phyloP scores from a whole-genome alignment of 768 basidiomycete genomes.

The Suillus brevipes region DNA sequence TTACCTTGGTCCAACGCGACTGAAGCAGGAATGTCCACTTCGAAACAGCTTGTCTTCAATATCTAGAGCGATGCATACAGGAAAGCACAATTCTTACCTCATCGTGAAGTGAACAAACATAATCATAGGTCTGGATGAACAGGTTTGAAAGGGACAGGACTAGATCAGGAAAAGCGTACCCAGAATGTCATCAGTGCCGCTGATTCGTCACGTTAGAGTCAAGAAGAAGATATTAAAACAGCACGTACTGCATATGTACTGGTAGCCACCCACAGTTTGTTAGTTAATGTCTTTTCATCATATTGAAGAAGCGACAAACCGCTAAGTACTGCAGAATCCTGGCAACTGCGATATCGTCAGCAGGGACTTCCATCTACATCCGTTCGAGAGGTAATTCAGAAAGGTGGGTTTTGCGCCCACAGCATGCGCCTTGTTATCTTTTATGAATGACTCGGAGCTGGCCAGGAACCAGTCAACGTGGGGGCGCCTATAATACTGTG shows the following conservation, averaged over 20 bases:
- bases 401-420: neutral
- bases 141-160: neutral
- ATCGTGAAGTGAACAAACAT: neutral
- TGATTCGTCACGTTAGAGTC: neutral
- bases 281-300: neutral
- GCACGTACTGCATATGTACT: slow-evolving; percentile 1
- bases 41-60: neutral
- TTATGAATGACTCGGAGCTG: neutral
- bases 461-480: neutral
- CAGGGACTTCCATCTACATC: neutral
- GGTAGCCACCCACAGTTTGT: neutral
- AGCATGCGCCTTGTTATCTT: neutral
- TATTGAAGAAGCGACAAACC: neutral
- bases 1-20: neutral
- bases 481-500: neutral
- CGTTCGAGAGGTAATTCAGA: neutral
- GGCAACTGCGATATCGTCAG: neutral
- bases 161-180: neutral
- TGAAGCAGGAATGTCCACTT: neutral
- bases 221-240: neutral
- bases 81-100: neutral
- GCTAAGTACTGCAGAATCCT: neutral
- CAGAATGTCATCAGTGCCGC: neutral
- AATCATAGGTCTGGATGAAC: neutral
- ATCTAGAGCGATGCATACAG: neutral